Conservation (phyloP, 805 yeast genomes). For the Metschnikowia rubicola region DNA sequence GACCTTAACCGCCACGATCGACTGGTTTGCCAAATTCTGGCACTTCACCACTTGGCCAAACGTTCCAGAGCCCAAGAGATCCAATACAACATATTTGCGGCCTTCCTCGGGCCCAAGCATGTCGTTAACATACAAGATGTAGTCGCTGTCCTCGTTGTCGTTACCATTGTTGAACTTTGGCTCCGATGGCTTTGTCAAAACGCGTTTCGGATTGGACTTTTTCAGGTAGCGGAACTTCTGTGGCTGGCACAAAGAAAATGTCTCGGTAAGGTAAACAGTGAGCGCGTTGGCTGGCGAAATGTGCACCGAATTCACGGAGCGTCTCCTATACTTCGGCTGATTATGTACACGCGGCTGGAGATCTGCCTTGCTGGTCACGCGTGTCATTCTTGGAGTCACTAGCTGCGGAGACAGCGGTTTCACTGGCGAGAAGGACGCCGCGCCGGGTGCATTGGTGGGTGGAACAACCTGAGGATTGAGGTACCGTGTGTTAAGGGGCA, state of each 20-base stretch:
- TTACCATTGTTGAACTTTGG: slow-evolving; percentile 75
- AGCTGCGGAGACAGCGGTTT: slow-evolving; percentile 7
- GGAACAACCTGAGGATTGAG: slow-evolving; percentile 12
- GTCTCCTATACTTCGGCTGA: slow-evolving; percentile 69
- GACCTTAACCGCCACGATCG: slow-evolving; percentile 90
- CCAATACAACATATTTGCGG: slow-evolving; percentile 82
- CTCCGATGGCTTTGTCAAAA: slow-evolving; percentile 87
- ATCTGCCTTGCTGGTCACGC: slow-evolving; percentile 44
- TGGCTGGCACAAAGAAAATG: slow-evolving; percentile 84
- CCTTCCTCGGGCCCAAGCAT: slow-evolving; percentile 84
- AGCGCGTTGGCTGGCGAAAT: slow-evolving; percentile 80
- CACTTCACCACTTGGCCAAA: slow-evolving; percentile 98
- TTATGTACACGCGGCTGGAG: slow-evolving; percentile 57
- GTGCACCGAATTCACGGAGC: slow-evolving; percentile 58
- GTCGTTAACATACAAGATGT: slow-evolving; percentile 91
- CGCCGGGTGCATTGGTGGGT: not conserved
- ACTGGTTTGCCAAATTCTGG: slow-evolving; percentile 74
- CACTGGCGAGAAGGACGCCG: slow-evolving; percentile 2
- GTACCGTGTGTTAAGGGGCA: slow-evolving; percentile 13
- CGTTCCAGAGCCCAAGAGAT: slow-evolving; percentile 92
- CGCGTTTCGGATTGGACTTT: slow-evolving; percentile 85
- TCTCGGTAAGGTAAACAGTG: slow-evolving; percentile 70
- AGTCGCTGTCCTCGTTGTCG: slow-evolving; percentile 88
- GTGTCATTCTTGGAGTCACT: slow-evolving; percentile 48
- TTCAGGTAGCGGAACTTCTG: slow-evolving; percentile 71